Percentiles rank a stretch among this genome's conserved stretches.
phyloP scores from a whole-genome alignment of 257 asterid genomes.

The Plantago elongata region DNA sequence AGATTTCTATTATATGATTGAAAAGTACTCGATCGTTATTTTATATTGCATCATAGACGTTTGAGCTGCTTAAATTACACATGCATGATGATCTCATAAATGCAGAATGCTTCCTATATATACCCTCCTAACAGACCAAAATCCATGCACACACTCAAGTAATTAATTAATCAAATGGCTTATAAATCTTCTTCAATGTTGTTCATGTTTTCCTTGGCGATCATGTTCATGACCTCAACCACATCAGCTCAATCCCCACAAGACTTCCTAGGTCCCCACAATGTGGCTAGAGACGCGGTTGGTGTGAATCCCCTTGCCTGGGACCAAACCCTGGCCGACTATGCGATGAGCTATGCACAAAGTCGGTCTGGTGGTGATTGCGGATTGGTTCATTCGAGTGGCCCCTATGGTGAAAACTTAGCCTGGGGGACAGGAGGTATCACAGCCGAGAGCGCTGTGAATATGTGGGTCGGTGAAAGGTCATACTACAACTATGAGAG shows the following conservation, averaged over 20 bases:
- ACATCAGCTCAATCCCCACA: constrained; percentile 21
- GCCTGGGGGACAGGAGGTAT: constrained; percentile 34
- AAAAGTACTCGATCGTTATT: too few relatives aligned
- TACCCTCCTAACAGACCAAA: too few relatives aligned
- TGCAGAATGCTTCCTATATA: too few relatives aligned
- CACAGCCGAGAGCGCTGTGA: constrained; percentile 26
- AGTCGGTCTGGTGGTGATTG: not conserved
- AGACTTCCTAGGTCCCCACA: constrained; percentile 39
- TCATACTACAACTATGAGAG: constrained; percentile 12
- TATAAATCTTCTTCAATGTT: too few relatives aligned
- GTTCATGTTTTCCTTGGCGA: not conserved
- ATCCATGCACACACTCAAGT: too few relatives aligned
- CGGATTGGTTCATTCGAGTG: constrained; percentile 20
- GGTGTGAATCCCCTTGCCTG: constrained; percentile 28
- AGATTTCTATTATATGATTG: too few relatives aligned
- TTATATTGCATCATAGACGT: too few relatives aligned
- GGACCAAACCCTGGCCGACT: constrained; percentile 33
- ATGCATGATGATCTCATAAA: too few relatives aligned
- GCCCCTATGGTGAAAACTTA: constrained; percentile 52
- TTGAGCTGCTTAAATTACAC: too few relatives aligned
- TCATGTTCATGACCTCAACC: not conserved
- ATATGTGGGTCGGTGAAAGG: constrained; percentile 41
- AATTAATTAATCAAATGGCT: too few relatives aligned
- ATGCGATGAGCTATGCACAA: constrained; percentile 37
- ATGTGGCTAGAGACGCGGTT: constrained; percentile 37